A percentile compares a stretch with the other conserved stretches of the same genome.
Evolutionary conservation across 441 rosid species (phyloP).

Genomic region (California macrophylla): DNA sequence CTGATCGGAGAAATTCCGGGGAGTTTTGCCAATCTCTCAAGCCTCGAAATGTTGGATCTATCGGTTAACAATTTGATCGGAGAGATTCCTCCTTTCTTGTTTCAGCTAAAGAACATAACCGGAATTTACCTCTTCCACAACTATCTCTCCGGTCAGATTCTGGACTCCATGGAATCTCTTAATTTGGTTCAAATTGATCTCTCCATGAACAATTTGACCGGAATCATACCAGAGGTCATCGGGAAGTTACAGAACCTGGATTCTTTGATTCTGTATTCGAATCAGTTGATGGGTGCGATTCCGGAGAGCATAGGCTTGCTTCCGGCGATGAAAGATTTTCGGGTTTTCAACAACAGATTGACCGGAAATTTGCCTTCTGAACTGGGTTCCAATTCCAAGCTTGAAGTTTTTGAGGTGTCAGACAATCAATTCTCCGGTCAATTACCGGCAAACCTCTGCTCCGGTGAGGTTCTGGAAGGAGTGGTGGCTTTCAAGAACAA

Average conservation of each 20-base stretch:
- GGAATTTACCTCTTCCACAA: constrained; percentile 36
- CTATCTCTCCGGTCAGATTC: constrained; percentile 45
- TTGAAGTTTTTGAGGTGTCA: constrained; percentile 49
- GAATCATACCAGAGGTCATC: constrained; percentile 47
- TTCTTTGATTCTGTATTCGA: constrained; percentile 29
- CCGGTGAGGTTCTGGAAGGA: constrained; percentile 42
- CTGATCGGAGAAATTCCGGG: constrained; percentile 61
- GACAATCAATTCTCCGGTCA: constrained; percentile 54
- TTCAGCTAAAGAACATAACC: constrained; percentile 44
- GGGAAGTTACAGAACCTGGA: constrained; percentile 45
- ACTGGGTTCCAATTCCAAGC: constrained; percentile 49
- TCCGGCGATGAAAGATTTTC: constrained; percentile 29
- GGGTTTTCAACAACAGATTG: constrained; percentile 43
- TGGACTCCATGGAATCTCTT: constrained; percentile 30
- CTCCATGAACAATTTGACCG: constrained; percentile 42
- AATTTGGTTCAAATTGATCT: constrained; percentile 45
- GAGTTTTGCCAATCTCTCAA: constrained; percentile 33
- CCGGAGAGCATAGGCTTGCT: constrained; percentile 45
- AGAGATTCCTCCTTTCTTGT: constrained; percentile 35
- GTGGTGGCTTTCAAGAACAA: constrained; percentile 51
- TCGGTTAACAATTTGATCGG: constrained; percentile 41
- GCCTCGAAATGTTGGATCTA: constrained; percentile 43
- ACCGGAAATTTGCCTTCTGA: constrained; percentile 59
- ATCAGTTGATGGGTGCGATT: constrained; percentile 49
- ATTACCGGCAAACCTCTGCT: constrained; percentile 59